phyloP scores from a whole-genome alignment of 2,329 filamentous ascomycete genomes.

The Microsporum ferrugineum region DNA sequence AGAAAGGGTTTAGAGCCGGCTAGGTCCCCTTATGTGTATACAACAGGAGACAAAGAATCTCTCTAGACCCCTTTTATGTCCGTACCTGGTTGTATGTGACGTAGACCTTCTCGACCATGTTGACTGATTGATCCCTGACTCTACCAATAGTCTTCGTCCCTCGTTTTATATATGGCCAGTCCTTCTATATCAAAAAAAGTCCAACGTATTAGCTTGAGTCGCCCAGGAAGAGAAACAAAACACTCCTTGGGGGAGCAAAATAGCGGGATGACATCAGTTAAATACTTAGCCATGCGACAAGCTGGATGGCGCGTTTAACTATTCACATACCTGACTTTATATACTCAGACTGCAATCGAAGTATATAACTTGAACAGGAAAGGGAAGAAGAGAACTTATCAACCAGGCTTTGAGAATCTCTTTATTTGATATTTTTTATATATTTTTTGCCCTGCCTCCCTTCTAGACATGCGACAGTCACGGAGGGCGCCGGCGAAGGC shows the following conservation, averaged over 20 bases:
- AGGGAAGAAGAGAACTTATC: background rate
- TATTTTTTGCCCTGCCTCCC: background rate
- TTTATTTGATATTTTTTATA: background rate
- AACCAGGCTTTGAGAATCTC: background rate
- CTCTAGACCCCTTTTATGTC: background rate
- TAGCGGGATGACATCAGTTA: background rate
- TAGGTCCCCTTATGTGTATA: background rate
- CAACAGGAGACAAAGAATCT: background rate
- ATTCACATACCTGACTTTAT: background rate
- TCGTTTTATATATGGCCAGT: background rate
- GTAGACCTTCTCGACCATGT: slow-evolving; percentile 75
- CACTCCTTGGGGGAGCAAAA: background rate
- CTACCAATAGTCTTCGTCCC: background rate
- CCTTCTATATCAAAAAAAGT: background rate
- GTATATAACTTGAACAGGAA: background rate
- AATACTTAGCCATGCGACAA: background rate
- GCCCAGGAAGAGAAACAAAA: background rate
- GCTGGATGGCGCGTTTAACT: background rate
- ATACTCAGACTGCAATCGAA: background rate
- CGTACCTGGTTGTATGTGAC: slow-evolving; percentile 85
- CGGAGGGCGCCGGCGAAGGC: background rate
- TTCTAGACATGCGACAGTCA: background rate
- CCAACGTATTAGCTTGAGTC: background rate
- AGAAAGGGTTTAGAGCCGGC: background rate
- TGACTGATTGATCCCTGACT: slow-evolving; percentile 24